Evolutionary conservation across 2,329 filamentous ascomycete genomes (phyloP).

Genomic region (Rhinocladiella mackenziei): DNA sequence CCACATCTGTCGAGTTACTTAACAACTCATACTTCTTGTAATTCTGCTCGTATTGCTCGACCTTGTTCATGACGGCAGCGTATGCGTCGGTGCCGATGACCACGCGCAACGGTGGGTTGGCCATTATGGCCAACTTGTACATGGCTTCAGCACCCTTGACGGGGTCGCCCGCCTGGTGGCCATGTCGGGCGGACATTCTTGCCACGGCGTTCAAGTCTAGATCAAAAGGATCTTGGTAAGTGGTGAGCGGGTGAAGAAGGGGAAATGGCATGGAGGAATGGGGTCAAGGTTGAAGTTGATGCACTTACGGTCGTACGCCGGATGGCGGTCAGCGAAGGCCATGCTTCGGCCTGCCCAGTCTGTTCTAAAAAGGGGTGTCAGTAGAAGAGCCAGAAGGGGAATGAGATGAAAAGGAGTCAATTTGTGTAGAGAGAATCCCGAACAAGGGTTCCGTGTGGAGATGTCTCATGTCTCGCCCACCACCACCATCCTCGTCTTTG

Average conservation of each 20-base stretch:
- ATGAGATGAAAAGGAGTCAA: no score
- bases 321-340: slow-evolving; percentile 26
- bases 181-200: slow-evolving; percentile 28
- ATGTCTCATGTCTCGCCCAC: no score
- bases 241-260: slow-evolving; percentile 2
- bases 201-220: slow-evolving; percentile 26
- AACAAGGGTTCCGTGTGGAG: no score
- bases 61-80: slow-evolving; percentile 26
- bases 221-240: neutral
- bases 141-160: slow-evolving; percentile 34
- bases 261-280: neutral
- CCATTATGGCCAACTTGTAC: slow-evolving; percentile 32
- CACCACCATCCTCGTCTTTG: no score
- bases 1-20: slow-evolving; percentile 28
- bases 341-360: slow-evolving; percentile 29
- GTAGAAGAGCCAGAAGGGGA: neutral
- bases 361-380: slow-evolving; percentile 14
- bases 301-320: slow-evolving; percentile 27
- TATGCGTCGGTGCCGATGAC: slow-evolving; percentile 29
- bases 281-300: no score
- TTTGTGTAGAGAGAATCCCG: no score
- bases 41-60: slow-evolving; percentile 27
- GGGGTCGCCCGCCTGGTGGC: slow-evolving; percentile 32
- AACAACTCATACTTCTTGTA: slow-evolving; percentile 25
- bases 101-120: slow-evolving; percentile 23